Conservation (phyloP, 2,329 filamentous ascomycete species). For the Trichothecium sympodiale region DNA sequence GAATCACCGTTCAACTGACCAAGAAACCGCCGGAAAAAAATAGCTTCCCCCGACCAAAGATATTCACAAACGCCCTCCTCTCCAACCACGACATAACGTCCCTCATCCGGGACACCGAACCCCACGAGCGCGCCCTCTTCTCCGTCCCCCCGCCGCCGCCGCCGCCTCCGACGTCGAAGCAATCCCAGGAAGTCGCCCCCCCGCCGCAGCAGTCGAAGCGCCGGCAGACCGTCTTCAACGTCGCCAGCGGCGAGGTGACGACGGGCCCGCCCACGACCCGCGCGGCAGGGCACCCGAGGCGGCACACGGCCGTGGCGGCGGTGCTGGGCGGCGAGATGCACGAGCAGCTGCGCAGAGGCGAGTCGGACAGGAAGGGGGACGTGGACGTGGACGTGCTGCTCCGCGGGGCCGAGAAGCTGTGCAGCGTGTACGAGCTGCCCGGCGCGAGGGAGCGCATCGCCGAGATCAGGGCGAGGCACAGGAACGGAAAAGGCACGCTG, state of each 20-base stretch:
- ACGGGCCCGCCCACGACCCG: slow-evolving; percentile 32
- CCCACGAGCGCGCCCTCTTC: slow-evolving; percentile 90
- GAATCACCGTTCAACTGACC: background rate
- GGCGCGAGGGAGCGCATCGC: slow-evolving; percentile 70
- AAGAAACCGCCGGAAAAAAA: slow-evolving; percentile 6
- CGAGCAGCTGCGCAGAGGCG: slow-evolving; percentile 56
- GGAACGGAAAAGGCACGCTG: slow-evolving; percentile 61
- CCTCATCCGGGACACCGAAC: slow-evolving; percentile 87
- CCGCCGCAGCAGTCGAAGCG: slow-evolving; percentile 21
- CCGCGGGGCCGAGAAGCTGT: slow-evolving; percentile 79
- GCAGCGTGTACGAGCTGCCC: slow-evolving; percentile 73
- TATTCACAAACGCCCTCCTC: slow-evolving; percentile 89
- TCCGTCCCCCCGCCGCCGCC: slow-evolving; percentile 72
- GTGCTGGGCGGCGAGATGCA: slow-evolving; percentile 83
- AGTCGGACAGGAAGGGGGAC: slow-evolving; percentile 43
- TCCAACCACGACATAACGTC: slow-evolving; percentile 85
- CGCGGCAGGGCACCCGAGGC: slow-evolving; percentile 42
- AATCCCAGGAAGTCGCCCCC: slow-evolving; percentile 26
- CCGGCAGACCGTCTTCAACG: slow-evolving; percentile 56
- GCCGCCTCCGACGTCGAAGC: slow-evolving; percentile 22
- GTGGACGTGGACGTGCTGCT: slow-evolving; percentile 81
- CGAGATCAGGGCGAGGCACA: slow-evolving; percentile 58
- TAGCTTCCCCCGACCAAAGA: slow-evolving; percentile 82
- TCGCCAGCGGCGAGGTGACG: slow-evolving; percentile 50
- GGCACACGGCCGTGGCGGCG: slow-evolving; percentile 77